phyloP scores from a whole-genome alignment of 2,329 filamentous ascomycete genomes.

The Scorias spongiosa region DNA sequence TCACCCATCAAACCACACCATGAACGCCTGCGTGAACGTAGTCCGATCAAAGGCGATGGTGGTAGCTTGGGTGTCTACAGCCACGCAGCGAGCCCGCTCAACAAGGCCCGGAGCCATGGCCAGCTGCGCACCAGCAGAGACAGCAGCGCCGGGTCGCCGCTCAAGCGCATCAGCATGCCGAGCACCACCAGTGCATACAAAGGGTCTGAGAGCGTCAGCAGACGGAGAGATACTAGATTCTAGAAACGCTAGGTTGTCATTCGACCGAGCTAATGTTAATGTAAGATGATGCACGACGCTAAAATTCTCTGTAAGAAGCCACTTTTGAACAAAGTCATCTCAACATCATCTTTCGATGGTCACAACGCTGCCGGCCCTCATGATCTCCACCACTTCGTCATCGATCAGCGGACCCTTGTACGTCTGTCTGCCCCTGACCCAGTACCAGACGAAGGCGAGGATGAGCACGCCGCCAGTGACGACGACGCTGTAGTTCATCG shows the following conservation, averaged over 20 bases:
- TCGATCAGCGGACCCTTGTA: constrained; percentile 25
- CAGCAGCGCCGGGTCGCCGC: neutral
- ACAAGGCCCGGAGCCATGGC: constrained; percentile 18
- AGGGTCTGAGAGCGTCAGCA: neutral
- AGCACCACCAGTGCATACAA: neutral
- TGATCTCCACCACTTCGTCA: constrained; percentile 16
- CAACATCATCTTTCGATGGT: neutral
- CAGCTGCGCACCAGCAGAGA: neutral
- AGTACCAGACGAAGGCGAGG: constrained; percentile 23
- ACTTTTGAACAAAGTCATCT: neutral
- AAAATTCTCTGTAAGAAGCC: neutral
- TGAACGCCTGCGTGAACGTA: constrained; percentile 34
- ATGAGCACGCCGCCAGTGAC: constrained; percentile 25
- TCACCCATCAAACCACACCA: constrained; percentile 31
- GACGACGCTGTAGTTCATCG: constrained; percentile 30
- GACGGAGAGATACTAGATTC: neutral
- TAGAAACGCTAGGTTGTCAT: neutral
- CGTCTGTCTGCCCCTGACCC: constrained; percentile 19
- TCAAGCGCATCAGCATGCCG: neutral
- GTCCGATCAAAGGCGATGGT: constrained; percentile 43
- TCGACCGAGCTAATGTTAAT: neutral
- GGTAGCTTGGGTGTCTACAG: constrained; percentile 68
- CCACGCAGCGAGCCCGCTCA: constrained; percentile 68
- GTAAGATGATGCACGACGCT: no score
- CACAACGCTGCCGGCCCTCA: constrained; percentile 10